Conservation (phyloP, 2,329 filamentous ascomycete species). For the Tolypocladium album region DNA sequence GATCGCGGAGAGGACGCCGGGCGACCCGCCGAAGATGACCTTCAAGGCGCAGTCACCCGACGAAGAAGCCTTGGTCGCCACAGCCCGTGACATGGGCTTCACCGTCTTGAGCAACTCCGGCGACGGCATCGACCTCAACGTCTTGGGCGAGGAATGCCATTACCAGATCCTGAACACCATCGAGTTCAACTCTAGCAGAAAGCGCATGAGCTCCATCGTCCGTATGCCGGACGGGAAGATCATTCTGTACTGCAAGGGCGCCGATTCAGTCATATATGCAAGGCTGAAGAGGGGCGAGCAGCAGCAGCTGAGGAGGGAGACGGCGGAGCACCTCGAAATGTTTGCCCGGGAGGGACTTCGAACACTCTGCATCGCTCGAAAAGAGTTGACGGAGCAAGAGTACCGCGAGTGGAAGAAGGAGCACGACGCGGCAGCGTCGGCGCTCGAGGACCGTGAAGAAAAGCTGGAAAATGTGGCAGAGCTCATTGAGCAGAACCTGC, state of each 20-base stretch:
- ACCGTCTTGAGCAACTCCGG: constrained; percentile 73
- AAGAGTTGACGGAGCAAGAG: constrained; percentile 68
- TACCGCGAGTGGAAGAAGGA: constrained; percentile 78
- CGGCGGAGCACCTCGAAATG: constrained; percentile 91
- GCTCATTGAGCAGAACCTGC: constrained; percentile 81
- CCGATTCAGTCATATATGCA: constrained; percentile 94
- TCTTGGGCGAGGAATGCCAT: constrained; percentile 74
- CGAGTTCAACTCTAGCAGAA: constrained; percentile 94
- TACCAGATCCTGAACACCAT: constrained; percentile 89
- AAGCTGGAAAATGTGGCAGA: constrained; percentile 87
- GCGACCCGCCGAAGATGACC: constrained; percentile 81
- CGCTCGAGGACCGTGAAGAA: constrained; percentile 79
- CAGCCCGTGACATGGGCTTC: constrained; percentile 90
- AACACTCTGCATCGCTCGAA: constrained; percentile 87
- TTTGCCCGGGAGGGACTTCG: constrained; percentile 92
- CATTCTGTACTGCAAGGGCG: constrained; percentile 90
- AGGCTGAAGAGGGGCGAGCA: constrained; percentile 80
- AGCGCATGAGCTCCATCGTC: constrained; percentile 96
- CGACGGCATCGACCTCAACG: constrained; percentile 75
- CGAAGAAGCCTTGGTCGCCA: constrained; percentile 87
- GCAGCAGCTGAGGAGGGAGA: constrained; percentile 67
- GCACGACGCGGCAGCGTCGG: constrained; percentile 76
- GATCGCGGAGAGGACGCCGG: constrained; percentile 78
- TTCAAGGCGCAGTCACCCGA: constrained; percentile 98
- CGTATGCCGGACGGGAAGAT: constrained; percentile 88